A percentile compares a stretch with the other conserved stretches of the same genome.
phyloP scores from a whole-genome alignment of 345 rosid genomes.

The Orychophragmus violaceus region DNA sequence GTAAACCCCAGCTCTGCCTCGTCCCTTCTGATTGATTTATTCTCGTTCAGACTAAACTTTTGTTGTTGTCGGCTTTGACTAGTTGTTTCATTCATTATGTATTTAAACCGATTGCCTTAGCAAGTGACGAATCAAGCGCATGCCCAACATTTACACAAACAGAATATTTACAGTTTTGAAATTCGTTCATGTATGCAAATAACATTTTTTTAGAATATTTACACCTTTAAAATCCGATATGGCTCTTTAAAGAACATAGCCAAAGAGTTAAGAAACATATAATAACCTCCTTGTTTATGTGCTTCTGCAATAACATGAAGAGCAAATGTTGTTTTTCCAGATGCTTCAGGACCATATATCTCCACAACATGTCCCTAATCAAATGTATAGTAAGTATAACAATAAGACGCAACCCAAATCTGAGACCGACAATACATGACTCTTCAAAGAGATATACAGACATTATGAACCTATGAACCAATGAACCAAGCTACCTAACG shows the following conservation, averaged over 20 bases:
- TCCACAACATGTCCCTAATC: slow-evolving; percentile 99
- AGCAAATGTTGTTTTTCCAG: slow-evolving; percentile 97
- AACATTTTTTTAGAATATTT: not conserved
- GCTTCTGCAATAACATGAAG: slow-evolving; percentile 97
- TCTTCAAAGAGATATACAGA: too few species aligned
- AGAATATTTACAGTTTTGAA: too few species aligned
- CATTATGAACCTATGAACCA: too few species aligned
- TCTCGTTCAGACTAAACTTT: too few species aligned
- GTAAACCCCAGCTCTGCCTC: too few species aligned
- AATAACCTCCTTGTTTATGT: slow-evolving; percentile 90
- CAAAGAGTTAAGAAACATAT: not conserved
- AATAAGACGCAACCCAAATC: slow-evolving; percentile 15
- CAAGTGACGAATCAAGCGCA: slow-evolving; percentile 91
- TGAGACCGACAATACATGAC: not conserved
- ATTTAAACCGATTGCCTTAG: slow-evolving; percentile 79
- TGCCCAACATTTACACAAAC: slow-evolving; percentile 97
- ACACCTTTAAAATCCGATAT: not conserved
- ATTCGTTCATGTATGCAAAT: slow-evolving; percentile 46
- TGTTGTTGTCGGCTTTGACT: too few species aligned
- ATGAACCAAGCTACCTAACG: too few species aligned
- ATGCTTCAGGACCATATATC: slow-evolving; percentile 98
- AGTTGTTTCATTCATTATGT: too few species aligned
- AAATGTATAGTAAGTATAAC: too few species aligned
- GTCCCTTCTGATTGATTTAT: too few species aligned
- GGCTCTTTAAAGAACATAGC: too few species aligned